Percentiles rank a stretch among this genome's conserved stretches.
Evolutionary conservation across 75 land plant species (phyloP).

Genomic region (Pinus albicaulis): DNA sequence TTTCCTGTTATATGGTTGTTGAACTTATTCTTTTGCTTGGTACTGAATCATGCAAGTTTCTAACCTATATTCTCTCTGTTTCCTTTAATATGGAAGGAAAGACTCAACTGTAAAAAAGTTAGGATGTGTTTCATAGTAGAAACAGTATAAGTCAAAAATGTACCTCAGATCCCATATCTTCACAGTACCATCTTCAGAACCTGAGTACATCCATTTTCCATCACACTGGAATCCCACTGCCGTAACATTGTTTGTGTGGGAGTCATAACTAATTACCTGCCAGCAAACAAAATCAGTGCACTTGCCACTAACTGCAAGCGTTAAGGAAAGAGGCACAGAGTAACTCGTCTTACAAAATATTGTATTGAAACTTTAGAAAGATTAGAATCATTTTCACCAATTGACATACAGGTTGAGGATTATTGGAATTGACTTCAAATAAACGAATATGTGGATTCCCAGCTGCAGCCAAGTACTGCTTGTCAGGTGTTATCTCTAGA

Average conservation of each 20-base stretch:
- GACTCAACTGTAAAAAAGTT: not conserved
- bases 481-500: conserved; percentile 93
- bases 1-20: too few relatives aligned
- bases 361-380: not conserved
- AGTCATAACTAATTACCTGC: conserved; percentile 87
- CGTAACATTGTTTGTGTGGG: conserved; percentile 92
- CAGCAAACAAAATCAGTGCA: conserved; percentile 7
- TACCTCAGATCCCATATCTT: conserved; percentile 99
- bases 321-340: not conserved
- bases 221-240: conserved; percentile 99
- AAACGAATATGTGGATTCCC: conserved; percentile 98
- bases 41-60: too few relatives aligned
- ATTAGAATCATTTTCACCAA: not conserved
- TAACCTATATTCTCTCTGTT: not conserved
- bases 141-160: not conserved
- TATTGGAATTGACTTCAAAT: conserved; percentile 87
- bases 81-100: not conserved
- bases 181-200: conserved; percentile 98
- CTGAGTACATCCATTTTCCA: conserved; percentile 99
- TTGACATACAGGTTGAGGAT: conserved; percentile 69
- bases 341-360: not conserved
- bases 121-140: not conserved
- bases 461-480: conserved; percentile 86
- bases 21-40: too few relatives aligned
- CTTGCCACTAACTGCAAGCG: not conserved